phyloP scores from a whole-genome alignment of 345 rosid genomes.

The Camelina neglecta region DNA sequence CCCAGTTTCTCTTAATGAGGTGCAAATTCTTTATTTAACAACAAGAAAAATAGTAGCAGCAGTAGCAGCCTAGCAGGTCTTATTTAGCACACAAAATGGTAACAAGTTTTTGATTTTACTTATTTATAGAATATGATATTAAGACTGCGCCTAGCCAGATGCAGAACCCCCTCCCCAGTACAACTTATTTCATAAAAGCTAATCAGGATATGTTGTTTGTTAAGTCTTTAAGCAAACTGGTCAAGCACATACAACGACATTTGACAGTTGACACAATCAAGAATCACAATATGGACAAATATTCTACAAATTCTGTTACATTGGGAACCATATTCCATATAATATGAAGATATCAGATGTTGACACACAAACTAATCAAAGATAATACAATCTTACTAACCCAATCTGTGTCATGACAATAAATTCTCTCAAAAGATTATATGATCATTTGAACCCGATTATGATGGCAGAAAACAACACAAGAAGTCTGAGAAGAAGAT shows the following conservation, averaged over 20 bases:
- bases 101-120: neutral
- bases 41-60: too few species aligned
- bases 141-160: neutral
- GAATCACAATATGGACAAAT: neutral
- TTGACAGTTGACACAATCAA: neutral
- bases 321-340: neutral
- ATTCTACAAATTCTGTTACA: neutral
- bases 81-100: conserved; percentile 5
- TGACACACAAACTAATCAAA: neutral
- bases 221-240: neutral
- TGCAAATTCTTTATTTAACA: neutral
- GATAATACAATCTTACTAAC: neutral
- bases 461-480: neutral
- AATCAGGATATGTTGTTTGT: conserved; percentile 9
- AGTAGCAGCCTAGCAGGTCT: neutral
- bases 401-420: neutral
- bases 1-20: neutral
- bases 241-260: neutral
- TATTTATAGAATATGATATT: neutral
- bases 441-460: neutral
- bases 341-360: conserved; percentile 1
- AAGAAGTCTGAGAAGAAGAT: neutral
- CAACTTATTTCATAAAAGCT: neutral
- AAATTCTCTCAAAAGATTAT: neutral
- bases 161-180: conserved; percentile 15